These are phyloP conservation scores for Leptomonas pyrrhocoris DNA, from an alignment of 208 protist genomes.

Conservation along the genomic window DNA sequence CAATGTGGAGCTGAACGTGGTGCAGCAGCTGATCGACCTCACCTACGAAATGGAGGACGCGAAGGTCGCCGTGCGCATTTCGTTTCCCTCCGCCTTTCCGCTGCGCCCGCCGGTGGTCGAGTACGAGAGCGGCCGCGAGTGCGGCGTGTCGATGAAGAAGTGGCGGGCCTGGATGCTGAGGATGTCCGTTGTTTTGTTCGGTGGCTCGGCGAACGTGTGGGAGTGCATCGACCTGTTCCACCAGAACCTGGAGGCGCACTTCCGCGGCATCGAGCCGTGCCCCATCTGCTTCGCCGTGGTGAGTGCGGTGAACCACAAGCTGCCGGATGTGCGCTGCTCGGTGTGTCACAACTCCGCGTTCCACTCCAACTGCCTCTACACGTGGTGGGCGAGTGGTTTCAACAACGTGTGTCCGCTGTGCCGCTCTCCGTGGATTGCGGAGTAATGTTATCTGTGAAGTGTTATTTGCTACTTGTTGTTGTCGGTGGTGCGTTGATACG, in stretches of 20 bases:
- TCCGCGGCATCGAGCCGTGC: slow-evolving; percentile 88
- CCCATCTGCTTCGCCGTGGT: slow-evolving; percentile 93
- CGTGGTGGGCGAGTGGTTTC: slow-evolving; percentile 89
- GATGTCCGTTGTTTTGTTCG: slow-evolving; percentile 90
- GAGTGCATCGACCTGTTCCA: slow-evolving; percentile 88
- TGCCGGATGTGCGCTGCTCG: slow-evolving; percentile 87
- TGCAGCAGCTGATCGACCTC: slow-evolving; percentile 59
- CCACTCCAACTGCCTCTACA: slow-evolving; percentile 88
- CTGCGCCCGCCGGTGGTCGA: slow-evolving; percentile 62
- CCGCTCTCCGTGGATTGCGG: slow-evolving; percentile 82
- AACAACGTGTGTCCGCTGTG: slow-evolving; percentile 91
- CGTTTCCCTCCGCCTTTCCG: slow-evolving; percentile 75
- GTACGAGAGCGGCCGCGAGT: slow-evolving; percentile 59
- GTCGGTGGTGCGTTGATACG: too few species aligned
- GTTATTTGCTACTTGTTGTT: too few species aligned
- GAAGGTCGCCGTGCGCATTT: slow-evolving; percentile 68
- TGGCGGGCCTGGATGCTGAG: slow-evolving; percentile 90
- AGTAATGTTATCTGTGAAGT: slow-evolving; percentile 24
- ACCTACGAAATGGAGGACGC: slow-evolving; percentile 88
- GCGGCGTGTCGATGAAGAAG: slow-evolving; percentile 76
- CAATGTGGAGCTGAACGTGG: slow-evolving; percentile 65
- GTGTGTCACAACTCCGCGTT: slow-evolving; percentile 88
- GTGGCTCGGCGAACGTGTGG: slow-evolving; percentile 76
- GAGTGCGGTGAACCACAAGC: slow-evolving; percentile 67
- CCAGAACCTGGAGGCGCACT: slow-evolving; percentile 91